Evolutionary conservation across 108 stramenopile genomes (phyloP), one percentile per base, ranked within the genome.

Genomic region (Conticribra guillardii): DNA sequence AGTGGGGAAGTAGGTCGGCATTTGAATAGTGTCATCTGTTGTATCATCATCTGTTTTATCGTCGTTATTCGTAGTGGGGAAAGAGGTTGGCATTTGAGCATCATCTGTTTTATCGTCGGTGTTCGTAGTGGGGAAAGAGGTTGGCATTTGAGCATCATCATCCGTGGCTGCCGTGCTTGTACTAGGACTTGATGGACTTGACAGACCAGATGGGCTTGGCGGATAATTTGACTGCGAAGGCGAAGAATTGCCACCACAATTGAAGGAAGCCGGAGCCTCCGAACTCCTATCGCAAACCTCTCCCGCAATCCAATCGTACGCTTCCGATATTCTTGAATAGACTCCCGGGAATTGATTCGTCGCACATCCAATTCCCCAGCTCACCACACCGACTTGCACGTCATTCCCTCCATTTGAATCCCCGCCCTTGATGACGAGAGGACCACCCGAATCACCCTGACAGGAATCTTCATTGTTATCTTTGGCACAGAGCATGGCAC

Each of bases 341-440:
- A 85, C 85, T n/a, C 85, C 85, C 15, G 85, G 85, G 32, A 72
- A 79, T 11, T 58, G 29, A 5, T 30, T 22, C 52, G 70, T 55
- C 16, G 78, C 85, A 44, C 85, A 85, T 31, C 70, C 64, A 5
- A 65, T 48, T 2, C 85, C 85, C 83, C 85, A 86, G n/a, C 71
- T 73, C 9, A 81, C 71, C 21, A 84, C 67, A 7, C 82, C 85
- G 8, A 86, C 85, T 21, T 73, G 71, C 54, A 78, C 41, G 58
- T 81, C 54, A 41, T 56, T 9, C 37, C 17, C 59, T 22, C 17
- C 34, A 33, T 54, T 45, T 34, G 34, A 28, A 18, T 15, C 33
- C 14, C 0, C 33, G 1, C 26, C 24, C 53, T 17, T 41, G 1
- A 66, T 28, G 4, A 79, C 52, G 1, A 85, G 50, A 0, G 84